Percentiles rank a stretch among this genome's conserved stretches.
These are phyloP conservation scores for Neurospora sp. DNA, from an alignment of 495 filamentous ascomycete genomes.

Conservation along the genomic window DNA sequence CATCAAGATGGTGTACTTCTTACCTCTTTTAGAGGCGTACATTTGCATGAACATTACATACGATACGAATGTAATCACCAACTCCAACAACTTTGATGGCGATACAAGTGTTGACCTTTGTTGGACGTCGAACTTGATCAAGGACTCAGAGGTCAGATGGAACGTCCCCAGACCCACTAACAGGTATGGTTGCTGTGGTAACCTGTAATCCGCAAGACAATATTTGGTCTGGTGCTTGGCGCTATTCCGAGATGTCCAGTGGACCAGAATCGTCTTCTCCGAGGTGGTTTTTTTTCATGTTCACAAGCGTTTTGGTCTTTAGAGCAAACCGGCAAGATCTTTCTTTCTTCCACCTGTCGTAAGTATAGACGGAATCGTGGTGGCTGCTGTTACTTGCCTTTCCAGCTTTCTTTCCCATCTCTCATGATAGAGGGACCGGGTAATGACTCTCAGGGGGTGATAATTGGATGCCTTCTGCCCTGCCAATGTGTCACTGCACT, in stretches of 20 bases:
- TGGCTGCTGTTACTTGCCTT: no score
- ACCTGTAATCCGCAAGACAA: background rate
- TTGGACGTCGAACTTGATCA: background rate
- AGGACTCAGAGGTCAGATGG: no score
- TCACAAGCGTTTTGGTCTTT: no score
- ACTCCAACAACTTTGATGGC: background rate
- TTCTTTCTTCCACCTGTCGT: background rate
- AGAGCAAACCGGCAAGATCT: no score
- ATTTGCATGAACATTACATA: background rate
- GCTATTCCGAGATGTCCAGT: background rate
- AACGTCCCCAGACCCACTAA: background rate
- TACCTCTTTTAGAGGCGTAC: background rate
- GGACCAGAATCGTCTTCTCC: background rate
- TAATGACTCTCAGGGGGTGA: background rate
- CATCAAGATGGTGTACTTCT: background rate
- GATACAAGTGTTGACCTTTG: background rate
- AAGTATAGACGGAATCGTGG: no score
- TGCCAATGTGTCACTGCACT: background rate
- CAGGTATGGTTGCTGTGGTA: background rate
- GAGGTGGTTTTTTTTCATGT: background rate
- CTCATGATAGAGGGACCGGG: background rate
- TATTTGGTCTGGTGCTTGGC: background rate
- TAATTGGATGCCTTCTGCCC: background rate
- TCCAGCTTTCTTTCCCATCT: no score
- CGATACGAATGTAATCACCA: background rate